Evolutionary conservation across 176 grass and related monocot genomes (phyloP), one percentile per base, ranked within the genome.

Genomic region (Carex kokanica): DNA sequence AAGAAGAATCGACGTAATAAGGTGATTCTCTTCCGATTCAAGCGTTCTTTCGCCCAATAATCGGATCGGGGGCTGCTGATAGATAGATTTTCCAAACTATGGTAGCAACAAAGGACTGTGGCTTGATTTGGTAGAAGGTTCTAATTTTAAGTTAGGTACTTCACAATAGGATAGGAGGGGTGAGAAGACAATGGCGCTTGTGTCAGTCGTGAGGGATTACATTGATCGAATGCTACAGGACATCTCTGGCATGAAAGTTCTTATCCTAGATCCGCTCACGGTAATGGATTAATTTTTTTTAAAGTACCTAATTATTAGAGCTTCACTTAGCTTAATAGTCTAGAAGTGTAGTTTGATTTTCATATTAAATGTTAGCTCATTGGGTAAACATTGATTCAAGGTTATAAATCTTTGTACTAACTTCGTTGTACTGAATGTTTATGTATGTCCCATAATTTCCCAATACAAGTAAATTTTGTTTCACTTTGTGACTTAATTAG

Each of bases 161-260:
- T 43, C 41, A 43, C 41, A 43, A 40, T 40, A 40, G 49, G 34
- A 38, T 6, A 69, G 20, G 16, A 34, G 6, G 29, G 20, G 36
- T 32, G 15, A 21, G 5, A n/a, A 2, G 23, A 65, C 24, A 73
- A 98, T 98, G 95, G 84, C 85, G 64, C 86, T 98, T 55, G 92
- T 95, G 61, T 63, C 88, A 64, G 81, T 95, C 53, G 88, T 95
- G 79, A 85, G 92, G 15, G 95, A 98, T 82, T 98, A 95, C 92
- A 91, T 98, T 78, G 92, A 91, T 54, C 90, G 92, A 65, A 95
- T 98, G 96, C 88, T 98, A 55, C 92, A 98, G 24, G 96, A 98
- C 75, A 95, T 98, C 88, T 80, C 89, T 29, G 91, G 93, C 84
- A 98, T 98, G 96, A 95, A 98, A 65, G 86, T 98, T 86, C 93